Conservation (phyloP, 345 rosid species). For the Arabidopsis arenosa region DNA sequence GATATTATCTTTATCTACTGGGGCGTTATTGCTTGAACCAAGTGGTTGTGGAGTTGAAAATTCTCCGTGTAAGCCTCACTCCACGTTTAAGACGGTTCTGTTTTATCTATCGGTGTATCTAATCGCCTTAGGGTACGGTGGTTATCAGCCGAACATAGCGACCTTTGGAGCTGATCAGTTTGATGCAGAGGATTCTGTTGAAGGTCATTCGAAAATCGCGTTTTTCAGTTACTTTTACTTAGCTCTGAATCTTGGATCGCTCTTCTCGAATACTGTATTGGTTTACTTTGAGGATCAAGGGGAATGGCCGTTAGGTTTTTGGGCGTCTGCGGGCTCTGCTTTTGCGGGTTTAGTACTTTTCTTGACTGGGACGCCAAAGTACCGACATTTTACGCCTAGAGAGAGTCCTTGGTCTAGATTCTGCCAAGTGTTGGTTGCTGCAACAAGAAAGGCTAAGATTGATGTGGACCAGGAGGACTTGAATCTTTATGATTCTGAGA, state of each 20-base stretch:
- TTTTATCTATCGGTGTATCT: conserved; percentile 84
- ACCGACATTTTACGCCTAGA: conserved; percentile 71
- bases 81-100: conserved; percentile 51
- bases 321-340: conserved; percentile 89
- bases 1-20: conserved; percentile 62
- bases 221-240: conserved; percentile 96
- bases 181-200: conserved; percentile 83
- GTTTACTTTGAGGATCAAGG: conserved; percentile 91
- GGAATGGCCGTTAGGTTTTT: conserved; percentile 81
- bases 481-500: conserved; percentile 54
- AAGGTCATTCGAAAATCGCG: conserved; percentile 79
- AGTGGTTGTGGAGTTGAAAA: conserved; percentile 72
- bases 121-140: conserved; percentile 90
- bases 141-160: conserved; percentile 93
- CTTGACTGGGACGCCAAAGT: conserved; percentile 76
- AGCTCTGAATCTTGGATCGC: conserved; percentile 90
- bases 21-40: conserved; percentile 68
- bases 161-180: conserved; percentile 98
- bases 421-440: conserved; percentile 80
- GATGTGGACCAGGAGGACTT: conserved; percentile 48
- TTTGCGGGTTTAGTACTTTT: conserved; percentile 68
- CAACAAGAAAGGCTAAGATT: conserved; percentile 62
- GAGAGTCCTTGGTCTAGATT: conserved; percentile 86
- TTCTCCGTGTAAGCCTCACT: conserved; percentile 69
- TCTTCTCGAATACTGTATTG: conserved; percentile 84